Conservation (phyloP, 257 asterid species). For the Solanum lycopersicoides region DNA sequence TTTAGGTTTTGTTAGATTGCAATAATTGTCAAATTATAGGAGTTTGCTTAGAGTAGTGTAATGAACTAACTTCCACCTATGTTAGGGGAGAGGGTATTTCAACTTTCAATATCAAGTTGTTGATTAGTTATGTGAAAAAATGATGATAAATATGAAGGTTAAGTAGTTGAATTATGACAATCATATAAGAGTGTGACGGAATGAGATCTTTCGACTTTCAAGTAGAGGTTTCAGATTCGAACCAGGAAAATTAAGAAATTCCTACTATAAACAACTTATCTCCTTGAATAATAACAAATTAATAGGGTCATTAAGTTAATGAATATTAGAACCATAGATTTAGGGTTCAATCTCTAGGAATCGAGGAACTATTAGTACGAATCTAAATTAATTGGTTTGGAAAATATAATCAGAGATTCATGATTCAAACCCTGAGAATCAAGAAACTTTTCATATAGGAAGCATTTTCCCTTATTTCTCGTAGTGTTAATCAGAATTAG, state of each 20-base stretch:
- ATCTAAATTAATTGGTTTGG: not conserved
- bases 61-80: not conserved
- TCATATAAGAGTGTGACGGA: not conserved
- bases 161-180: not conserved
- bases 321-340: not conserved
- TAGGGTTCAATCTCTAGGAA: not conserved
- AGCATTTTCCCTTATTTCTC: not conserved
- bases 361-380: not conserved
- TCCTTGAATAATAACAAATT: not conserved
- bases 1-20: not conserved
- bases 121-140: not conserved
- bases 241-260: not conserved
- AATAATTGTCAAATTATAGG: not conserved
- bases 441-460: not conserved
- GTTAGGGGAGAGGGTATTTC: not conserved
- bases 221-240: not conserved
- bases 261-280: not conserved
- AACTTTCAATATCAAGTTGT: not conserved
- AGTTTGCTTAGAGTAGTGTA: not conserved
- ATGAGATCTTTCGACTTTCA: not conserved
- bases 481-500: not conserved
- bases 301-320: not conserved
- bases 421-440: too few relatives aligned
- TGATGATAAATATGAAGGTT: not conserved
- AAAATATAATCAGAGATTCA: not conserved